Percentiles rank a stretch among this genome's conserved stretches.
Evolutionary conservation across 2,329 filamentous ascomycete genomes (phyloP).

Genomic region (Lachnellula occidentalis): DNA sequence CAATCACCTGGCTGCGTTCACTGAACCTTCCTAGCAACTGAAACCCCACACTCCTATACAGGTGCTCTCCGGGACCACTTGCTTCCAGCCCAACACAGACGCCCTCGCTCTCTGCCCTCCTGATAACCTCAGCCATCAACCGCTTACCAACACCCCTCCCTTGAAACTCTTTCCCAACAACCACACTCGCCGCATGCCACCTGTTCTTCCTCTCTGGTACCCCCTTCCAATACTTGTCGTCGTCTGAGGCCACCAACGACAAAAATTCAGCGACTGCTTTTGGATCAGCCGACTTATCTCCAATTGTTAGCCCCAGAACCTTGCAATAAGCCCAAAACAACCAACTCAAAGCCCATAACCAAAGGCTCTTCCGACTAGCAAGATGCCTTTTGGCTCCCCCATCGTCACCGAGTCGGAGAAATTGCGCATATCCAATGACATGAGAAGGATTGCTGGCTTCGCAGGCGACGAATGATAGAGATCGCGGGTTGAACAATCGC

Average conservation of each 20-base stretch:
- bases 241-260: conserved; percentile 2
- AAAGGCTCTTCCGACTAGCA: conserved; percentile 3
- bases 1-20: not conserved
- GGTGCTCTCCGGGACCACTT: conserved; percentile 19
- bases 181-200: conserved; percentile 24
- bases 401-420: conserved; percentile 19
- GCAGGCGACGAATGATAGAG: conserved; percentile 17
- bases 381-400: conserved; percentile 14
- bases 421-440: conserved; percentile 19
- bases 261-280: conserved; percentile 6
- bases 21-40: conserved; percentile 13
- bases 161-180: conserved; percentile 19
- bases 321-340: conserved; percentile 10
- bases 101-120: conserved; percentile 19
- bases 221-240: conserved; percentile 16
- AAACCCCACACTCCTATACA: conserved; percentile 25
- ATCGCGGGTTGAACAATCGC: conserved; percentile 16
- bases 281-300: conserved; percentile 7
- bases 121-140: conserved; percentile 24
- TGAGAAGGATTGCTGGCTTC: conserved; percentile 3
- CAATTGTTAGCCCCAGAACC: not conserved
- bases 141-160: conserved; percentile 23
- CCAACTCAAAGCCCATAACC: conserved; percentile 1
- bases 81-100: conserved; percentile 22
- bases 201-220: conserved; percentile 16